Base-by-base conservation (phyloP, 1,139 yeast species). In the Scheffersomyces cryptocercus region DNA sequence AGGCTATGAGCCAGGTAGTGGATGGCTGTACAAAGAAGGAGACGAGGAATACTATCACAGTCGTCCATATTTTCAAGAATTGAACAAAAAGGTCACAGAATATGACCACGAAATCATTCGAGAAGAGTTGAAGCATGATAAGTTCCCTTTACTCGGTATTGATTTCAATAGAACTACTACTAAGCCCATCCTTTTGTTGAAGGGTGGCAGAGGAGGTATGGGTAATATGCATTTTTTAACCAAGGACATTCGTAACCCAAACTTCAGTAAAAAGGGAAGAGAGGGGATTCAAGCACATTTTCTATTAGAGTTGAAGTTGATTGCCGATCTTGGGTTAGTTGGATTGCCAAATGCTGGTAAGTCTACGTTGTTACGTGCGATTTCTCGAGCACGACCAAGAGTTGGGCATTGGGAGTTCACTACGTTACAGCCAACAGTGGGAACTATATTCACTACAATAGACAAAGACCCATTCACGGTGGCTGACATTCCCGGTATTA, bases 401-500 rank as follows among this genome's bases (percentile, higher is more conserved):
- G 89, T 93, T 10, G 99, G 98, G 0, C 95, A 90, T 62, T 93
- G 98, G 97, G 96, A 88, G 59, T 93, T 93, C 60, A 93, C 99
- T 0, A 93, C 99, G 1, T 68, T 93, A 44, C 89, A 84, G 51
- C 99, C 99, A 0, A 85, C 93, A 0, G 82, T 93, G 37, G 99
- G 99, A 2, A 91, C 97, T 0, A 87, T 93, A 14, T 74, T 77
- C 40, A 67, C 83, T 30, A 79, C 85, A 1, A 77, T 85, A 4
- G 88, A 85, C 48, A 77, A 79, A 48, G 82, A 79, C 8, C 85
- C 89, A 1, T 90, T 91, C 60, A 88, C 97, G 0, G 98, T 93
- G 1, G 98, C 98, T 1, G 99, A 93, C 68, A 93, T 93, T 47
- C 99, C 99, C 0, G 99, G 99, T 10, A 88, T 93, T 42, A 87